Base-by-base conservation (phyloP, 768 basidiomycete genomes). In the Sarcodon sp. region DNA sequence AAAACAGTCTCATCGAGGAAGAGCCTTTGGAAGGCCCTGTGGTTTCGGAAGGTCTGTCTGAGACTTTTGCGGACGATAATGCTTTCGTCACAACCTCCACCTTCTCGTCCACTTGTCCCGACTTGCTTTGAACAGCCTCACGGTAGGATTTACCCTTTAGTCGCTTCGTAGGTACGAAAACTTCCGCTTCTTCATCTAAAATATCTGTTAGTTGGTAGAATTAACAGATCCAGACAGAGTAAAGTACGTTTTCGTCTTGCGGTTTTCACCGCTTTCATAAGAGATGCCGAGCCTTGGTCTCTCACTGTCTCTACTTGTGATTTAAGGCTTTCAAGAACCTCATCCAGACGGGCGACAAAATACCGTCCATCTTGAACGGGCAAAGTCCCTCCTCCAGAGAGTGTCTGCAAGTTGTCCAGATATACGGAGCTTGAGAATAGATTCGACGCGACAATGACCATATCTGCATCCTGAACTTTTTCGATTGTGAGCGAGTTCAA, bases 391-490 rank as follows among this genome's bases (percentile, higher is more conserved):
- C 71, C 80, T 6, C 73, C 84, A 3, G 80, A 76, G 38, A 92
- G 73, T 2, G 77, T 66, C 52, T 80, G 78, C 8, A 91, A 73
- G 57, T 86, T 87, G n/a, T 75, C 77, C 5, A 83, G 68, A 55
- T 90, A 96, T 33, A 78, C 79, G 10, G 64, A 62, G 38, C 87
- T 87, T 54, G 80, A 80, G 69, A 91, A 87, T n/a, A 96, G 65
- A 55, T 80, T 88, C 2, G 87, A 86, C 6, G 90, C 86, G 18
- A 89, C 79, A 53, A 97, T 73, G 45, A 96, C 70, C 45, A 96
- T 79, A 59, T 97, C 90, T 0, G 90, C 90, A 1, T 87, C 71
- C 55, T 81, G 70, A 27, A 94, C 69, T 18, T 81, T 73, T 53
- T 86, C 73, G 52, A 96, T 76, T 31, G 79, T 86, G 31, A 77